A percentile compares a stretch with the other conserved stretches of the same genome.
These are phyloP conservation scores for Rugonectria rugulosa DNA, from an alignment of 2,329 filamentous ascomycete genomes.

Conservation along the genomic window DNA sequence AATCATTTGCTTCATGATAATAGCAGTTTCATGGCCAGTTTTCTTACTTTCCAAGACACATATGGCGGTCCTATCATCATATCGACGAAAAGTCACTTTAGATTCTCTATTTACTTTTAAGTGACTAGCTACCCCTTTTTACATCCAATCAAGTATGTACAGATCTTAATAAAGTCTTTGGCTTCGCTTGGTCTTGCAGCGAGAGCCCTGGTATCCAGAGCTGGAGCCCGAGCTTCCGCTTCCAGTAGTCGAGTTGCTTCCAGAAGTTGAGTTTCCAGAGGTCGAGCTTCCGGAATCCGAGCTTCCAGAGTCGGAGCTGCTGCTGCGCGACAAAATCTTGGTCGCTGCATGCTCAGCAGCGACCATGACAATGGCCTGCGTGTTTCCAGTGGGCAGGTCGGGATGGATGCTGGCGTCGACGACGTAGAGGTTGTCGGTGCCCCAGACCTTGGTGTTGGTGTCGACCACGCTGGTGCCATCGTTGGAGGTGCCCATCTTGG, in stretches of 20 bases:
- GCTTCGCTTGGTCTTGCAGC: background rate
- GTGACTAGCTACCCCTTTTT: no score
- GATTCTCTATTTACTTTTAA: no score
- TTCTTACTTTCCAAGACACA: no score
- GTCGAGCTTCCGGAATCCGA: no score
- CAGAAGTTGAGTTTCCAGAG: background rate
- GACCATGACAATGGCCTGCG: conserved; percentile 69
- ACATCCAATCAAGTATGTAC: background rate
- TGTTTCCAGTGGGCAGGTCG: conserved; percentile 73
- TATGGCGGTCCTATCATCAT: background rate
- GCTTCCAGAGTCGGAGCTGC: no score
- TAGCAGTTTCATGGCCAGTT: no score
- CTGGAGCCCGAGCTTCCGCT: background rate
- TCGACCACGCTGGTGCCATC: conserved; percentile 68
- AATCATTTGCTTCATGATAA: no score
- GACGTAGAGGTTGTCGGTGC: conserved; percentile 73
- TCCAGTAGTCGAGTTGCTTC: background rate
- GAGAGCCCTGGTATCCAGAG: background rate
- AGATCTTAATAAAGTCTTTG: background rate
- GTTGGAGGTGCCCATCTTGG: conserved; percentile 65
- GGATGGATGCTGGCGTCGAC: conserved; percentile 75
- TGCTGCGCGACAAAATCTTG: conserved; percentile 26
- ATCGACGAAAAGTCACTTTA: no score
- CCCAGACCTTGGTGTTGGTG: conserved; percentile 68
- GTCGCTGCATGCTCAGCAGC: conserved; percentile 66